phyloP scores from a whole-genome alignment of 2,329 filamentous ascomycete species.

The Thielaviopsis musarum region DNA sequence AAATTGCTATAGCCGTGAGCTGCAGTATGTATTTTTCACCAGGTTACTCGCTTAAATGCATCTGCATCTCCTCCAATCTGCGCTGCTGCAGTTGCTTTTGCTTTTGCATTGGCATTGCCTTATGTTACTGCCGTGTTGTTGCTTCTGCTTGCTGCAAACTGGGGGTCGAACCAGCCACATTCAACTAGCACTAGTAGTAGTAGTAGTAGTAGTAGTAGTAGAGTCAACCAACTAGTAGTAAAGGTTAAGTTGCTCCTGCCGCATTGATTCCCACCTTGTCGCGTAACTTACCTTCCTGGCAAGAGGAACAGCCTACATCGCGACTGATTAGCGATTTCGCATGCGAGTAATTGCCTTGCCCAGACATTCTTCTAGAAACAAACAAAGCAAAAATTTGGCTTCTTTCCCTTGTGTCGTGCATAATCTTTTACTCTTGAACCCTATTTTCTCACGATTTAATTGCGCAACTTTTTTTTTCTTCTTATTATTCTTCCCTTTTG shows the following conservation, averaged over 20 bases:
- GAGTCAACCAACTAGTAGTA: neutral
- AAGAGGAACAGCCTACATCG: neutral
- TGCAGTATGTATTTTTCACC: neutral
- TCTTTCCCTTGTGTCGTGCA: neutral
- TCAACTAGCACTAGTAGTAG: neutral
- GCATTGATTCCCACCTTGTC: neutral
- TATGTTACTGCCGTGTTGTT: neutral
- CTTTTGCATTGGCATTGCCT: too few species aligned
- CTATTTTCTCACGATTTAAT: neutral
- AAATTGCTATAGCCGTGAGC: too few species aligned
- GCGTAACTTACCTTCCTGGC: neutral
- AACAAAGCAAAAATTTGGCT: neutral
- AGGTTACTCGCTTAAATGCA: neutral
- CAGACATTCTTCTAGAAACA: neutral
- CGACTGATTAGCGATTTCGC: neutral
- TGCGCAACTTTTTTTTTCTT: neutral
- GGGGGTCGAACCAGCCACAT: neutral
- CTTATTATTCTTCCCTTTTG: neutral
- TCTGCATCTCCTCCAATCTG: too few species aligned
- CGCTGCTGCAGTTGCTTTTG: too few species aligned
- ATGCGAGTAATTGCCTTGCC: neutral
- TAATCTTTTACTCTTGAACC: neutral
- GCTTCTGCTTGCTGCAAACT: too few species aligned
- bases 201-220: neutral
- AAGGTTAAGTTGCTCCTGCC: neutral